These are phyloP conservation scores for Podospora pseudocomata DNA, from an alignment of 495 filamentous ascomycete genomes.

Conservation along the genomic window DNA sequence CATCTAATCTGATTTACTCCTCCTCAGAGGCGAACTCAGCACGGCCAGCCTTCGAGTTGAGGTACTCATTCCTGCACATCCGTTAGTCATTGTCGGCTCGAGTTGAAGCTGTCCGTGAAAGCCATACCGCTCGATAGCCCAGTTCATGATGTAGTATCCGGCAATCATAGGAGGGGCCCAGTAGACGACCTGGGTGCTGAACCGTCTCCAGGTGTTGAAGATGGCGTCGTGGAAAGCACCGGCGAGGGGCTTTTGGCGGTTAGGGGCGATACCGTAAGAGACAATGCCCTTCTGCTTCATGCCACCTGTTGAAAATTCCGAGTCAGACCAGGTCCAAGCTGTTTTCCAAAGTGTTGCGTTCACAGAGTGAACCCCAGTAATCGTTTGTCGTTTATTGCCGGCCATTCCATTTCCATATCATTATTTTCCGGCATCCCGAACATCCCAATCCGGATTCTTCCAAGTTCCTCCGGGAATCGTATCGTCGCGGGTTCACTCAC, in stretches of 20 bases:
- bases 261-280: conserved; percentile 48
- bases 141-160: conserved; percentile 76
- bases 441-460: background rate
- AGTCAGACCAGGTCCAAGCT: conserved; percentile 19
- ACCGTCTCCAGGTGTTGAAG: conserved; percentile 62
- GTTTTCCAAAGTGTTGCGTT: background rate
- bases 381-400: conserved; percentile 3
- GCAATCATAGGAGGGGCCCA: conserved; percentile 70
- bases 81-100: conserved; percentile 15
- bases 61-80: conserved; percentile 73
- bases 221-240: conserved; percentile 53
- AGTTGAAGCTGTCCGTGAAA: background rate
- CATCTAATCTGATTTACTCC: conserved; percentile 35
- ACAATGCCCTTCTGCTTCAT: conserved; percentile 56
- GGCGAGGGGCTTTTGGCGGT: conserved; percentile 56
- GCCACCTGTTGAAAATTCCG: conserved; percentile 33
- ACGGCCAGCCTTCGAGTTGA: conserved; percentile 87
- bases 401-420: conserved; percentile 1
- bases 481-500: conserved; percentile 50
- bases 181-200: conserved; percentile 71
- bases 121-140: conserved; percentile 78
- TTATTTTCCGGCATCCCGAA: background rate
- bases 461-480: background rate
- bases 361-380: background rate
- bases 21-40: conserved; percentile 49